These are phyloP conservation scores for Bisporella sp. DNA, from an alignment of 2,329 filamentous ascomycete genomes.

Conservation along the genomic window DNA sequence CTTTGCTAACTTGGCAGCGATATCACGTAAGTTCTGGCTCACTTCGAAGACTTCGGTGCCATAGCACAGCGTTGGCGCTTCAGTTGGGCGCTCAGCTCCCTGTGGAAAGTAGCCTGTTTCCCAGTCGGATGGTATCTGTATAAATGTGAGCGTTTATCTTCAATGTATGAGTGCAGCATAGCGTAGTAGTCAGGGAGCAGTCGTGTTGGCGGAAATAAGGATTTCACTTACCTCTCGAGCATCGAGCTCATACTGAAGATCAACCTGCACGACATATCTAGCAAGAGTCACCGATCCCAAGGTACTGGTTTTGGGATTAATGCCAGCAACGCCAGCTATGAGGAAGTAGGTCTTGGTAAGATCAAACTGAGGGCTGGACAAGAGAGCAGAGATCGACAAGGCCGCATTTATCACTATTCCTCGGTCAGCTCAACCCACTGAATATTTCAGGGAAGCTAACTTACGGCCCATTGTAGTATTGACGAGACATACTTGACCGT, in stretches of 20 bases:
- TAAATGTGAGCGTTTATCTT: neutral
- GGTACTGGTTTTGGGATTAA: slow-evolving; percentile 61
- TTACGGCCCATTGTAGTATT: neutral
- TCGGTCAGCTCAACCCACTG: neutral
- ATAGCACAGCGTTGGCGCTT: slow-evolving; percentile 51
- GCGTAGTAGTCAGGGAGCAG: too few species aligned
- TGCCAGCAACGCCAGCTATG: slow-evolving; percentile 63
- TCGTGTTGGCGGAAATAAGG: too few species aligned
- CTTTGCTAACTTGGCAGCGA: slow-evolving; percentile 38
- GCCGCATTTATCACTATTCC: slow-evolving; percentile 63
- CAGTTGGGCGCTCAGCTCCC: slow-evolving; percentile 42
- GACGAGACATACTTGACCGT: neutral
- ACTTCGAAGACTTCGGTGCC: slow-evolving; percentile 64
- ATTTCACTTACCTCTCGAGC: slow-evolving; percentile 45
- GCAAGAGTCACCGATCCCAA: slow-evolving; percentile 59
- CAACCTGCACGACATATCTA: slow-evolving; percentile 63
- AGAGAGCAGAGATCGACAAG: slow-evolving; percentile 51
- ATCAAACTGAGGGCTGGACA: slow-evolving; percentile 53
- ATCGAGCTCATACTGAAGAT: slow-evolving; percentile 68
- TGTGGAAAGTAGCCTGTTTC: slow-evolving; percentile 61
- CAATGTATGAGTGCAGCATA: too few species aligned
- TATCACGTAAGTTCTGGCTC: slow-evolving; percentile 46
- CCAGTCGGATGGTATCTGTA: slow-evolving; percentile 55
- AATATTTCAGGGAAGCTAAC: neutral
- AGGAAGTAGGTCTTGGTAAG: slow-evolving; percentile 62